phyloP scores from a whole-genome alignment of 805 yeast genomes.

The Suhomyces sp. region DNA sequence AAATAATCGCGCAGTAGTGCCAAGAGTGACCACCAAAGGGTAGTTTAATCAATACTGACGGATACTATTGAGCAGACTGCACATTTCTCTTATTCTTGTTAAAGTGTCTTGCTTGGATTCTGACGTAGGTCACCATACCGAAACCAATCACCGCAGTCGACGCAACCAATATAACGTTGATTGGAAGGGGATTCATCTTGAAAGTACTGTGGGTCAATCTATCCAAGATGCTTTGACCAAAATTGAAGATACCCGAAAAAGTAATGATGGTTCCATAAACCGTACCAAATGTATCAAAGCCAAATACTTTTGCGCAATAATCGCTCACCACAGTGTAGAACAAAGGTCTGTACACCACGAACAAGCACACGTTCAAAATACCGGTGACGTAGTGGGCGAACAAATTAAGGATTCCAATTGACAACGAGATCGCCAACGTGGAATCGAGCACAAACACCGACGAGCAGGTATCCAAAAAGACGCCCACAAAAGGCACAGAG shows the following conservation, averaged over 20 bases:
- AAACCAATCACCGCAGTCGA: slow-evolving; percentile 45
- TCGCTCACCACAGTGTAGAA: slow-evolving; percentile 57
- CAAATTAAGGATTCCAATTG: slow-evolving; percentile 50
- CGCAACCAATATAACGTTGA: slow-evolving; percentile 39
- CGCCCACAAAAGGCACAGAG: slow-evolving; percentile 53
- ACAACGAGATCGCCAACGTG: slow-evolving; percentile 39
- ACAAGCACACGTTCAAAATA: slow-evolving; percentile 42
- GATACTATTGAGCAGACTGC: background rate
- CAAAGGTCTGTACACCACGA: slow-evolving; percentile 55
- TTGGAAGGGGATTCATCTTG: slow-evolving; percentile 54
- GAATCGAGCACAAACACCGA: slow-evolving; percentile 43
- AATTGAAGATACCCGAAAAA: slow-evolving; percentile 50
- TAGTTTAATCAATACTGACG: no score
- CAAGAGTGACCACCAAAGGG: background rate
- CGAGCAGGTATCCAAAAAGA: slow-evolving; percentile 47
- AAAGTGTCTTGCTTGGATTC: slow-evolving; percentile 7
- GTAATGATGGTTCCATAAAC: slow-evolving; percentile 57
- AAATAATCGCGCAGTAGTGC: background rate
- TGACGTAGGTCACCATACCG: slow-evolving; percentile 39
- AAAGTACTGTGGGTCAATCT: slow-evolving; percentile 48
- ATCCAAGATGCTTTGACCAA: slow-evolving; percentile 47
- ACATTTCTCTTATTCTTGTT: background rate
- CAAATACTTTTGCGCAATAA: slow-evolving; percentile 61
- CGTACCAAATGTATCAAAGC: slow-evolving; percentile 59
- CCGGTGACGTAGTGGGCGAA: slow-evolving; percentile 41